Percentiles rank a stretch among this genome's conserved stretches.
Evolutionary conservation across 345 rosid genomes (phyloP).

Genomic region (Corchorus olitorius): DNA sequence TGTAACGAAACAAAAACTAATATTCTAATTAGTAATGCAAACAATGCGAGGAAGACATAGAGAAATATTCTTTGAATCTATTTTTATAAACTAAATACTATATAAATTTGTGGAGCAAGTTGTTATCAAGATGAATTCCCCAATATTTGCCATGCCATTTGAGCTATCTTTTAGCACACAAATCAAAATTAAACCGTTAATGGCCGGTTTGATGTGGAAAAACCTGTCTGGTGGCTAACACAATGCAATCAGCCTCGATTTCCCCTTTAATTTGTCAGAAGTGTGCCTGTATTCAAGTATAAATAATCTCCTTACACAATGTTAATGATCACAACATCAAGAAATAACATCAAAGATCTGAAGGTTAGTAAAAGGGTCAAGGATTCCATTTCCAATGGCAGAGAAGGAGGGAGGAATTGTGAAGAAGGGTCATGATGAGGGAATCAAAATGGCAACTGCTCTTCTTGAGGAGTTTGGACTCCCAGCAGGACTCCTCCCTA

Average conservation of each 20-base stretch:
- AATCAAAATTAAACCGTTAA: conserved; percentile 3
- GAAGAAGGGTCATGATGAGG: conserved; percentile 46
- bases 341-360: conserved; percentile 2
- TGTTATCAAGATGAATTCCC: not conserved
- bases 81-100: not conserved
- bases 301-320: conserved; percentile 18
- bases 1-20: not conserved
- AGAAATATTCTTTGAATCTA: not conserved
- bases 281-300: conserved; percentile 16
- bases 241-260: conserved; percentile 38
- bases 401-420: conserved; percentile 51
- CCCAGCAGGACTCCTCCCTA: conserved; percentile 58
- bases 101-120: not conserved
- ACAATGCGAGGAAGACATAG: not conserved
- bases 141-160: not conserved
- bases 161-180: not conserved
- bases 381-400: conserved; percentile 34
- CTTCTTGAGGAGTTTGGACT: conserved; percentile 54
- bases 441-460: conserved; percentile 36
- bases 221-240: conserved; percentile 21
- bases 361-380: not conserved
- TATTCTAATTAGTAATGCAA: not conserved
- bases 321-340: conserved; percentile 7
- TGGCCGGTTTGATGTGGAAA: conserved; percentile 14
- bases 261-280: conserved; percentile 31